A percentile compares a stretch with the other conserved stretches of the same genome.
phyloP scores from a whole-genome alignment of 139 green algal species.

The Micractinium sp. region DNA sequence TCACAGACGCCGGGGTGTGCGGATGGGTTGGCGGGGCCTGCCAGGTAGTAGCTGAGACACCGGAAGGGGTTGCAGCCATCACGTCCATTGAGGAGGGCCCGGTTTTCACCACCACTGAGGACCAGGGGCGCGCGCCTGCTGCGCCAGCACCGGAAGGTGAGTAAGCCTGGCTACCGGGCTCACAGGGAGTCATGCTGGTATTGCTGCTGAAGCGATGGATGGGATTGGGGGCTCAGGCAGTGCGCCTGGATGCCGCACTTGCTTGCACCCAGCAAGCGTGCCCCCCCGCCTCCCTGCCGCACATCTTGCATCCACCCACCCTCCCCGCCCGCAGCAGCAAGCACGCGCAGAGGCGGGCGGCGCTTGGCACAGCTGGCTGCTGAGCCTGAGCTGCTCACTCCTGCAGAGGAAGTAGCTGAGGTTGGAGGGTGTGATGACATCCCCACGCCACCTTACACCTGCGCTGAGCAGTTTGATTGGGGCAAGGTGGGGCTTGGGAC shows the following conservation, averaged over 20 bases:
- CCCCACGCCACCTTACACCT: conserved; percentile 4
- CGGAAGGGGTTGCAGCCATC: neutral
- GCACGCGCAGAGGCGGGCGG: no score
- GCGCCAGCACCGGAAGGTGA: no score
- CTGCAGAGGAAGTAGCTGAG: neutral
- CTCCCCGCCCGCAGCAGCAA: neutral
- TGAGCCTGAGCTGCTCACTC: neutral
- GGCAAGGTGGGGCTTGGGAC: conserved; percentile 1
- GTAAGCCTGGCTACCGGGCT: no score
- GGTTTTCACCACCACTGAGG: neutral
- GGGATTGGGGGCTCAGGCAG: no score
- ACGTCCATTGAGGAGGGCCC: neutral
- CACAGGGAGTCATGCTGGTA: no score
- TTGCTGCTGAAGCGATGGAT: no score
- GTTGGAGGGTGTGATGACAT: no score
- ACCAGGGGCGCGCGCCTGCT: neutral
- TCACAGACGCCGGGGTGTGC: neutral
- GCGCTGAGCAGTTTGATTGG: conserved; percentile 14
- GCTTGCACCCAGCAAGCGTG: neutral
- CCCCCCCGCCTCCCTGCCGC: neutral
- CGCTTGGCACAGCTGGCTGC: no score
- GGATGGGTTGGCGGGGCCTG: neutral
- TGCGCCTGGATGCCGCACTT: no score
- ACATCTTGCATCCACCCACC: neutral
- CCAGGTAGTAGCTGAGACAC: neutral